phyloP scores from a whole-genome alignment of 495 filamentous ascomycete species.

The Penicillium dipodomyicola region DNA sequence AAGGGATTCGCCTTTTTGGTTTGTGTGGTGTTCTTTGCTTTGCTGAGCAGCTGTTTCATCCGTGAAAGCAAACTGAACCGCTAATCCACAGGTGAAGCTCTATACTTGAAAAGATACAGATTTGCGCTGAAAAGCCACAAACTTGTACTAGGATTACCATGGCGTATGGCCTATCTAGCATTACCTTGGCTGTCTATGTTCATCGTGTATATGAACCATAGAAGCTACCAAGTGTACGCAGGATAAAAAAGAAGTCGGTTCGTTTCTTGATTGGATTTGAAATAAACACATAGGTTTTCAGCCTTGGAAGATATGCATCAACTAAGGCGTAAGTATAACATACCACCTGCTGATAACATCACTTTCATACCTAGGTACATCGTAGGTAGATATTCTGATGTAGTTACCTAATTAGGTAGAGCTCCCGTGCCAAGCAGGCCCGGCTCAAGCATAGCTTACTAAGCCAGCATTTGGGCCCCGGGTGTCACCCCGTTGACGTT shows the following conservation, averaged over 20 bases:
- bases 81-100: slow-evolving; percentile 11
- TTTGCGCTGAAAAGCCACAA: neutral
- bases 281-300: neutral
- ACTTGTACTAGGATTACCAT: neutral
- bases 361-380: too few species aligned
- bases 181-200: slow-evolving; percentile 1
- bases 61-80: slow-evolving; percentile 41
- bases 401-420: too few species aligned
- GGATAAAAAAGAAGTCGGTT: neutral
- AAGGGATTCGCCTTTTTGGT: slow-evolving; percentile 48
- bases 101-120: neutral
- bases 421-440: too few species aligned
- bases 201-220: neutral
- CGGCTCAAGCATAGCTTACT: neutral
- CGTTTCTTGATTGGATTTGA: too few species aligned
- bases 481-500: neutral
- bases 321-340: neutral
- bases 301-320: neutral
- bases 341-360: too few species aligned
- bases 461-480: neutral
- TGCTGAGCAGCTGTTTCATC: slow-evolving; percentile 47
- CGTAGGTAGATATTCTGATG: neutral
- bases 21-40: slow-evolving; percentile 43
- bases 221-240: neutral
- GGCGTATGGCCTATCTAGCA: neutral